phyloP scores from a whole-genome alignment of 768 basidiomycete genomes.

The Boletus rubroflammeus region DNA sequence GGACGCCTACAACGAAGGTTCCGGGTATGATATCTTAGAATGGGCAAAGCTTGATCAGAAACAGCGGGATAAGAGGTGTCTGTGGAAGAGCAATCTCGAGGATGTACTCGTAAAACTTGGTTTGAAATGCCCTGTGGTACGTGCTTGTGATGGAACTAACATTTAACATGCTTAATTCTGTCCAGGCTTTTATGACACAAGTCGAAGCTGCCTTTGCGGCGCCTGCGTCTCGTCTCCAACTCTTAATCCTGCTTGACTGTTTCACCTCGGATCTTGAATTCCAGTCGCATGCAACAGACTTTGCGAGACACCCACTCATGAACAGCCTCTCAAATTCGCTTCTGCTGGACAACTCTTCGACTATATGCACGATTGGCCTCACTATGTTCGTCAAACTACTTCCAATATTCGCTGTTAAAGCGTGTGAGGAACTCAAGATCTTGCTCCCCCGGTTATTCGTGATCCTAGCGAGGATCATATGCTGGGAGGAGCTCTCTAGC shows the following conservation, averaged over 20 bases:
- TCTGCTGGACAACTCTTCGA: constrained; percentile 72
- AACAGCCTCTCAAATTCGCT: constrained; percentile 63
- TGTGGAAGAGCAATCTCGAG: constrained; percentile 80
- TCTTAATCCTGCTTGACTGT: constrained; percentile 61
- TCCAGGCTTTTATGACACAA: constrained; percentile 68
- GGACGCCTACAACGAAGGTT: constrained; percentile 73
- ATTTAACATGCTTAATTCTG: constrained; percentile 2
- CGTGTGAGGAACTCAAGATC: constrained; percentile 50
- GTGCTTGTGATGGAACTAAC: constrained; percentile 28
- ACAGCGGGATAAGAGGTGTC: constrained; percentile 53
- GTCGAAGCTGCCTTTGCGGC: constrained; percentile 57
- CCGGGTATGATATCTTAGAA: constrained; percentile 69
- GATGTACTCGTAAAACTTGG: constrained; percentile 68
- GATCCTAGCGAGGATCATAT: constrained; percentile 66
- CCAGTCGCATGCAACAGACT: constrained; percentile 41
- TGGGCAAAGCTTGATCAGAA: constrained; percentile 64
- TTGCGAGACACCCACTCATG: constrained; percentile 63
- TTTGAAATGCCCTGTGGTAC: constrained; percentile 58
- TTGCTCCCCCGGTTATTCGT: constrained; percentile 64
- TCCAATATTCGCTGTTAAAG: constrained; percentile 68
- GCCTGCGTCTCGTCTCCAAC: constrained; percentile 63
- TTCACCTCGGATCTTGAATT: constrained; percentile 58
- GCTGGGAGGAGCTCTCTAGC: constrained; percentile 62
- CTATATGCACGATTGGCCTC: constrained; percentile 60
- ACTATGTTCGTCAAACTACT: constrained; percentile 66